phyloP scores from a whole-genome alignment of 83 land plant species.

The Diphasiastrum complanatum region DNA sequence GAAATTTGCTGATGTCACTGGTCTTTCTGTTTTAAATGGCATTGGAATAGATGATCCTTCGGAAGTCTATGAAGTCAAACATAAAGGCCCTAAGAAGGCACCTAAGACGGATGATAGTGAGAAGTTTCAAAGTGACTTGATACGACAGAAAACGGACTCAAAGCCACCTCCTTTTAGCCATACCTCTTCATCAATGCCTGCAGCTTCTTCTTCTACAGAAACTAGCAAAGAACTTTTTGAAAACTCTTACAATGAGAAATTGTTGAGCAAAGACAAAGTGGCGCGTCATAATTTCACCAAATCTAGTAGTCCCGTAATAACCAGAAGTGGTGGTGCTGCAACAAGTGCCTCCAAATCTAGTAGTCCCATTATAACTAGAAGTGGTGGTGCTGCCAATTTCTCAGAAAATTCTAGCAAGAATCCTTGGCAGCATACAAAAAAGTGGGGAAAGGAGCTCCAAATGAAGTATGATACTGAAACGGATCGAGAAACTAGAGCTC shows the following conservation, averaged over 20 bases:
- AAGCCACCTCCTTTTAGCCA: too few species aligned
- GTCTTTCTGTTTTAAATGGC: constrained; percentile 43
- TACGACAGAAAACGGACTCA: constrained; percentile 27
- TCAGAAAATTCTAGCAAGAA: constrained; percentile 45
- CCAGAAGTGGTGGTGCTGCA: constrained; percentile 3
- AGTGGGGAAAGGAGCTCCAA: constrained; percentile 67
- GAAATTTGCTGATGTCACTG: too few species aligned
- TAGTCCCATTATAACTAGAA: constrained; percentile 46
- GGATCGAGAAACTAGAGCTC: constrained; percentile 56
- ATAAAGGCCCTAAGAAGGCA: constrained; percentile 48
- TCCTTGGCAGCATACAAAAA: constrained; percentile 75
- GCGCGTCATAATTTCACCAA: too few species aligned
- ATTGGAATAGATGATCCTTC: constrained; percentile 66
- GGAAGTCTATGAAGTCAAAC: constrained; percentile 47
- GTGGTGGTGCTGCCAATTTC: constrained; percentile 45
- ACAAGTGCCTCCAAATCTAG: constrained; percentile 10
- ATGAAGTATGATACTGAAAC: constrained; percentile 55
- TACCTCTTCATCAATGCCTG: too few species aligned
- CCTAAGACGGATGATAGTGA: too few species aligned
- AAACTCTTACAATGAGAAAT: too few species aligned
- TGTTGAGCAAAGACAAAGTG: too few species aligned
- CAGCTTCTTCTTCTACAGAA: too few species aligned
- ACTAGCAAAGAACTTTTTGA: too few species aligned
- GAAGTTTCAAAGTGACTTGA: constrained; percentile 39
- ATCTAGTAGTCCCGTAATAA: too few species aligned